These are phyloP conservation scores for Hypomyces perniciosus DNA, from an alignment of 2,329 filamentous ascomycete species.

Conservation along the genomic window DNA sequence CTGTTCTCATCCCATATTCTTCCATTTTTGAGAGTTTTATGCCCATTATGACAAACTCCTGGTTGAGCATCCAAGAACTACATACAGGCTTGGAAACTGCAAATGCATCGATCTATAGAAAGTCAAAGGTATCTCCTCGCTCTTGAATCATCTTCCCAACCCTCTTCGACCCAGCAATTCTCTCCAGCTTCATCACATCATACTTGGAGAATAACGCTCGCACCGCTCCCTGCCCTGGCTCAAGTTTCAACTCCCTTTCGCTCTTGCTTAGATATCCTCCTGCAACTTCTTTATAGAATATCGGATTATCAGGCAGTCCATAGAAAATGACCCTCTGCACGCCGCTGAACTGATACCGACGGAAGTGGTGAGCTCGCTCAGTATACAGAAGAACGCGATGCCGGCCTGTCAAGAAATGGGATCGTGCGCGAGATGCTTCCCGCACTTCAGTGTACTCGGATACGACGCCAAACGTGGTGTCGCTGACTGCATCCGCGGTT, in stretches of 20 bases:
- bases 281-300: conserved; percentile 72
- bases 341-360: conserved; percentile 75
- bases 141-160: conserved; percentile 80
- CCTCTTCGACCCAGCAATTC: conserved; percentile 75
- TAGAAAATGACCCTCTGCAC: conserved; percentile 86
- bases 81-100: background rate
- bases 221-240: conserved; percentile 54
- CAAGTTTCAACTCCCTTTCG: conserved; percentile 49
- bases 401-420: conserved; percentile 78
- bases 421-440: conserved; percentile 76
- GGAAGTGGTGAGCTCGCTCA: conserved; percentile 94
- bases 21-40: background rate
- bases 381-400: conserved; percentile 85
- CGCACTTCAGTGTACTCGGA: conserved; percentile 79
- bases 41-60: background rate
- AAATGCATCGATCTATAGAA: conserved; percentile 49
- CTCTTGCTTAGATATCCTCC: conserved; percentile 59
- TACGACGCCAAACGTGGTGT: conserved; percentile 63
- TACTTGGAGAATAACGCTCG: conserved; percentile 75
- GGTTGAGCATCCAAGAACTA: background rate
- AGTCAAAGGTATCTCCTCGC: conserved; percentile 88
- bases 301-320: conserved; percentile 78
- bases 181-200: conserved; percentile 82
- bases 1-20: background rate
- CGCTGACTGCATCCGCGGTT: conserved; percentile 52